phyloP scores from a whole-genome alignment of 805 yeast species.

The Ogataea ganodermae region DNA sequence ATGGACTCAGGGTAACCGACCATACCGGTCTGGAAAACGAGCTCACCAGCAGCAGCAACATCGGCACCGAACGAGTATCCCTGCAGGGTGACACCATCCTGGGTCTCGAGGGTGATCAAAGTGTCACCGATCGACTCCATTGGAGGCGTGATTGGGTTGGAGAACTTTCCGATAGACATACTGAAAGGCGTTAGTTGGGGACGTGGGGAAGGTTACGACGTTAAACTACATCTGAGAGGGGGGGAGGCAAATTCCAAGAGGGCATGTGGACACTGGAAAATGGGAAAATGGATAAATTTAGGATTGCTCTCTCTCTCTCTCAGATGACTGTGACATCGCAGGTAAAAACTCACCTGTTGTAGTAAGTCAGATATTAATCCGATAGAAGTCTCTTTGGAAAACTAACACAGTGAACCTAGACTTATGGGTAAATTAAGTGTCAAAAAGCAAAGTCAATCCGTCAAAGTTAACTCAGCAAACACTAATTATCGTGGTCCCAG shows the following conservation, averaged over 20 bases:
- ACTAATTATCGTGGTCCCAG: slow-evolving; percentile 13
- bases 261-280: neutral
- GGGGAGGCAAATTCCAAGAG: neutral
- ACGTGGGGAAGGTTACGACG: neutral
- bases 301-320: slow-evolving; percentile 6
- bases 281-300: too few species aligned
- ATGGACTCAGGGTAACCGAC: slow-evolving; percentile 98
- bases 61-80: slow-evolving; percentile 98
- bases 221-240: slow-evolving; percentile 4
- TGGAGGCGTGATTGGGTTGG: slow-evolving; percentile 89
- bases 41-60: slow-evolving; percentile 88
- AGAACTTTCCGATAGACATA: slow-evolving; percentile 48
- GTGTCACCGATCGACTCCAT: slow-evolving; percentile 81
- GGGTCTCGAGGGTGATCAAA: slow-evolving; percentile 83
- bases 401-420: slow-evolving; percentile 3
- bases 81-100: slow-evolving; percentile 81
- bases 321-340: neutral
- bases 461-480: neutral
- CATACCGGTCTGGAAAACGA: slow-evolving; percentile 99
- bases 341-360: slow-evolving; percentile 4
- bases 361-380: neutral
- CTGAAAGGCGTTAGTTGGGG: slow-evolving; percentile 7
- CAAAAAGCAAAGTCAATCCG: slow-evolving; percentile 3
- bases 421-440: neutral
- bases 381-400: neutral